phyloP scores from a whole-genome alignment of 768 basidiomycete genomes.

The Tubosaeta sp. region DNA sequence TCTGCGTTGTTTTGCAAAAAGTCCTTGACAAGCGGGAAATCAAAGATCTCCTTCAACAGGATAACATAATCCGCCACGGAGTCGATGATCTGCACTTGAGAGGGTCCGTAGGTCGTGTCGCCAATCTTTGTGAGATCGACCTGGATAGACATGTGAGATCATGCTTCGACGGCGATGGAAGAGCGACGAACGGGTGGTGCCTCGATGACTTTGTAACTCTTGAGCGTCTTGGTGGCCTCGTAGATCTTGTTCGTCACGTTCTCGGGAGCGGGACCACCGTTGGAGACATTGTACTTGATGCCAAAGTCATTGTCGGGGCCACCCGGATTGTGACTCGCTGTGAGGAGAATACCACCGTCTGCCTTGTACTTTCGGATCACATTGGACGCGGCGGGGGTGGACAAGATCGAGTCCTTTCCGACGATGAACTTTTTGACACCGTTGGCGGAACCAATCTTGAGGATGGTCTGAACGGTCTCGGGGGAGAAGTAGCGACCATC shows the following conservation, averaged over 20 bases:
- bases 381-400: slow-evolving; percentile 96
- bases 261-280: slow-evolving; percentile 97
- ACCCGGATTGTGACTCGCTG: slow-evolving; percentile 97
- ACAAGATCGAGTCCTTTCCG: slow-evolving; percentile 87
- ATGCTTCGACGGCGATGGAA: background rate
- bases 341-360: slow-evolving; percentile 93
- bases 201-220: slow-evolving; percentile 80
- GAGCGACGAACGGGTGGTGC: slow-evolving; percentile 59
- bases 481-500: slow-evolving; percentile 93
- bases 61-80: slow-evolving; percentile 85
- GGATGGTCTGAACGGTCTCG: slow-evolving; percentile 85
- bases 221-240: slow-evolving; percentile 84
- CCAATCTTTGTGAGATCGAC: slow-evolving; percentile 84
- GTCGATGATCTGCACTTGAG: slow-evolving; percentile 88
- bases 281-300: slow-evolving; percentile 98
- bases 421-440: slow-evolving; percentile 90
- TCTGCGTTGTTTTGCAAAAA: slow-evolving; percentile 71
- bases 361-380: slow-evolving; percentile 96
- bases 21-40: slow-evolving; percentile 85
- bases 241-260: slow-evolving; percentile 93
- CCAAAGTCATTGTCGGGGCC: slow-evolving; percentile 99
- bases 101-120: slow-evolving; percentile 73
- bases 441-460: slow-evolving; percentile 92
- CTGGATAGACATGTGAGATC: slow-evolving; percentile 32
- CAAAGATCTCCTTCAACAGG: slow-evolving; percentile 86